These are phyloP conservation scores for Penicillium verhagenii DNA, from an alignment of 495 filamentous ascomycete species.

Conservation along the genomic window DNA sequence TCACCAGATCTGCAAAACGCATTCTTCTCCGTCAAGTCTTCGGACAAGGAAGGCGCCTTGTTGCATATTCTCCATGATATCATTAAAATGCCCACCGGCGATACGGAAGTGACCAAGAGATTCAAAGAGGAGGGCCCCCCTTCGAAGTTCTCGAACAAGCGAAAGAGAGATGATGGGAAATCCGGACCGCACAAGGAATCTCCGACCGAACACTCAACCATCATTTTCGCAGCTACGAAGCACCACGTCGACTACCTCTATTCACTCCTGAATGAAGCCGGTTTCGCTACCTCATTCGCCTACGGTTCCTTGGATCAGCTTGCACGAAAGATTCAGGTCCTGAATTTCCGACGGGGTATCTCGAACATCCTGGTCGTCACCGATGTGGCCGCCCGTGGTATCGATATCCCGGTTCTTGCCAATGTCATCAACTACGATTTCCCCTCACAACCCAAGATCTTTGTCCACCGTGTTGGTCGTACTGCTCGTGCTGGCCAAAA, in stretches of 20 bases:
- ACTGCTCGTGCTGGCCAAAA: constrained; percentile 88
- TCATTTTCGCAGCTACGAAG: constrained; percentile 91
- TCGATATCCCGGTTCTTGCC: constrained; percentile 93
- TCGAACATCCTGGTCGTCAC: constrained; percentile 95
- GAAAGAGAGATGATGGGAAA: constrained; percentile 58
- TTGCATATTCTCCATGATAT: constrained; percentile 85
- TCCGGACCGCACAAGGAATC: constrained; percentile 36
- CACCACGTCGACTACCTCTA: constrained; percentile 97
- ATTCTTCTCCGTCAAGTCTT: constrained; percentile 88
- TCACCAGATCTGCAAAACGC: constrained; percentile 90
- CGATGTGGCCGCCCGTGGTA: constrained; percentile 93
- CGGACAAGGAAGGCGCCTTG: constrained; percentile 89
- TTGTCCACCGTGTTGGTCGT: constrained; percentile 92
- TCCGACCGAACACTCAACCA: constrained; percentile 71
- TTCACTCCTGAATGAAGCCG: constrained; percentile 65
- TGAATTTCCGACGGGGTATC: constrained; percentile 77
- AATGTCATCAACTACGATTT: constrained; percentile 99
- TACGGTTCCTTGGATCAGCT: constrained; percentile 94
- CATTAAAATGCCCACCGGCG: constrained; percentile 86
- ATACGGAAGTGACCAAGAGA: constrained; percentile 52
- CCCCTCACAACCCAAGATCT: constrained; percentile 93
- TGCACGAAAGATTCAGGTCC: constrained; percentile 84
- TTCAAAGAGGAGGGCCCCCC: constrained; percentile 43
- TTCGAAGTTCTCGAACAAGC: constrained; percentile 51
- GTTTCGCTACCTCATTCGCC: constrained; percentile 85